Base-by-base conservation (phyloP, 2,329 filamentous ascomycete species). In the Aureobasidium sp. region DNA sequence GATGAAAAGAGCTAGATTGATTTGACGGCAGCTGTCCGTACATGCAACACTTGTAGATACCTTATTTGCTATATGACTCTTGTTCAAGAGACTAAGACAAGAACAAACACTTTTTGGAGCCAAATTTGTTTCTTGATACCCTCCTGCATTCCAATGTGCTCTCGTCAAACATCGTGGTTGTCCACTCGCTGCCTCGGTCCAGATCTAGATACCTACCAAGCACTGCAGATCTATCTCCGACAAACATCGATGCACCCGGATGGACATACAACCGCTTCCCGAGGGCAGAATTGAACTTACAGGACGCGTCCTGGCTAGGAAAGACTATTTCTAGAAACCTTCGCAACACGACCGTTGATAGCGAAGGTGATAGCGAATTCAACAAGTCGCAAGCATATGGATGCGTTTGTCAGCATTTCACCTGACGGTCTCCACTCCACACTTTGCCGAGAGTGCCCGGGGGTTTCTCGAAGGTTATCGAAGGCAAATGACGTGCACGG, bases 401-500 rank as follows among this genome's bases (percentile, higher is more conserved):
- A 25, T 16, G 37, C 3, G 54, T 59, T 59, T 59, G 54, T 59
- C 30, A 59, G 54, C 54, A 59, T 50, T 32, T 50, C 27, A 21
- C 21, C 39, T 27, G 42, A 59, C 7, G 8, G 25, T 45, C 41
- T 44, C 39, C 42, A 59, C 54, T 34, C 39, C 32, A 59, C 41
- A 58, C 3, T 37, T 5, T 58, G 54, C 54, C 54, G 54, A 58
- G 29, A 29, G 42, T 27, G 54, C 54, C 42, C 44, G 32, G 54
- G 54, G 21, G 9, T 15, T 59, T 48, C 44, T 59, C 54, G 54
- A 49, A 59, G 36, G 16, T 25, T 9, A 16, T 59, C 57, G 57
- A 59, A 59, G 57, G 45, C 57, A n/a, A 59, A 59, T 59, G 57
- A 59, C 57, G 57, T 59, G 57, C 44, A 49, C 57, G 29, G 57